Evolutionary conservation across 768 basidiomycete species (phyloP), one percentile per base, ranked within the genome.

Genomic region (Naganishia onofrii): DNA sequence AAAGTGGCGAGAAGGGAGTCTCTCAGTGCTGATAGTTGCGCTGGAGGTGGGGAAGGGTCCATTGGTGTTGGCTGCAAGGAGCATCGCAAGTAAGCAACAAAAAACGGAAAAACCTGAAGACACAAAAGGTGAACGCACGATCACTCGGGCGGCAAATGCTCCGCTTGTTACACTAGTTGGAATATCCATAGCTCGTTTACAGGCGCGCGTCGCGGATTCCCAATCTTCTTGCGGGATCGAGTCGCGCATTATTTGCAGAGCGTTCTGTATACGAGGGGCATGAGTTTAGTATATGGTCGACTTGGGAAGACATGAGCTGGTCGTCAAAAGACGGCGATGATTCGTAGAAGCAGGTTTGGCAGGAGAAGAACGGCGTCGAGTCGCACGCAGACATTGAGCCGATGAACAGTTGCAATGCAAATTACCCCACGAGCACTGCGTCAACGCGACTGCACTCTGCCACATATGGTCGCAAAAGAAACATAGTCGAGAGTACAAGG

Each of bases 141-240:
- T 93, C 0, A 90, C 88, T 10, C 84, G 85, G 78, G 90, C 92
- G 8, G 95, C 91, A 76, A 96, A 98, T 3, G 86, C 85, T 3
- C 92, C 92, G 31, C 87, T 86, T 32, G 90, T 87, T 44, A 99
- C 88, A 52, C 89, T 87, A 8, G 82, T 76, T 1, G 93, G 90
- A 17, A 96, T 83, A 0, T 89, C 84, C 90, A 95, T 94, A 1
- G 93, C 95, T 26, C 92, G 84, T 36, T 91, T 88, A 81, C 94
- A 95, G 76, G 92, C 89, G 69, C 92, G 85, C 0, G 93, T 88
- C 3, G 96, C 96, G 2, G 90, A 87, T 79, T 99, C 96, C 96
- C 96, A 99, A 76, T 98, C 96, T 73, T 90, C 87, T 54, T 83
- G 84, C 34, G 90, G 88, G 34, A 97, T 93, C 17, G 87, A 82